Percentiles rank a stretch among this genome's conserved stretches.
phyloP scores from a whole-genome alignment of 2,329 filamentous ascomycete species.

The Hypoxylon sp. region DNA sequence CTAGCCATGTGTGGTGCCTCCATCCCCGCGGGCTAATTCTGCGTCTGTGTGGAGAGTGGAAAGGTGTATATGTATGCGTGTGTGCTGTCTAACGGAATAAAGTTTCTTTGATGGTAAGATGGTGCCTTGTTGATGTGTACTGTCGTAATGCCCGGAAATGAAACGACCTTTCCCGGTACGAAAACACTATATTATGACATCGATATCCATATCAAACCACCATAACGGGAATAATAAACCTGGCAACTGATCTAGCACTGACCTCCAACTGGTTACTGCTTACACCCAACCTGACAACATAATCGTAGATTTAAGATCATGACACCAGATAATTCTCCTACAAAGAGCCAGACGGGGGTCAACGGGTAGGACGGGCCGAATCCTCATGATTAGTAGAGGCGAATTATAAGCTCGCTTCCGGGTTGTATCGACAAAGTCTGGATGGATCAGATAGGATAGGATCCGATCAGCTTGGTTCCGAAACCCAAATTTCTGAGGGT shows the following conservation, averaged over 20 bases:
- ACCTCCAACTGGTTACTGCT: slow-evolving; percentile 37
- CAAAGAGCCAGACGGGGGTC: slow-evolving; percentile 22
- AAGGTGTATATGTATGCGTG: background rate
- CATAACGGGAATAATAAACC: slow-evolving; percentile 31
- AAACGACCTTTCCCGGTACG: slow-evolving; percentile 37
- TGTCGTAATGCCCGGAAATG: slow-evolving; percentile 42
- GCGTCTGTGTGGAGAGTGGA: slow-evolving; percentile 18
- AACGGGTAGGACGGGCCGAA: slow-evolving; percentile 38
- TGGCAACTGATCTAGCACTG: slow-evolving; percentile 35
- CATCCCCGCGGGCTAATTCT: slow-evolving; percentile 23
- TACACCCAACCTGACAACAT: slow-evolving; percentile 37
- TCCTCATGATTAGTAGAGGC: slow-evolving; percentile 40
- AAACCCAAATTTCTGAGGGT: slow-evolving; percentile 33
- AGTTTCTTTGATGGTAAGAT: slow-evolving; percentile 14
- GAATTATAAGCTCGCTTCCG: slow-evolving; percentile 39
- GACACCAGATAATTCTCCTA: slow-evolving; percentile 21
- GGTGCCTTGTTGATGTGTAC: slow-evolving; percentile 38
- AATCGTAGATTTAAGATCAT: slow-evolving; percentile 36
- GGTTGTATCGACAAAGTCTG: slow-evolving; percentile 34
- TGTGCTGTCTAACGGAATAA: slow-evolving; percentile 23
- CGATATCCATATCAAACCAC: slow-evolving; percentile 40
- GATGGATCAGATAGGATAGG: slow-evolving; percentile 38
- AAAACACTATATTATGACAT: slow-evolving; percentile 42
- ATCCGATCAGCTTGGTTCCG: slow-evolving; percentile 37
- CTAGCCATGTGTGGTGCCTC: slow-evolving; percentile 13